Evolutionary conservation across 306 rosid species (phyloP), one percentile per base, ranked within the genome.

Genomic region (Acacia melanoxylon): DNA sequence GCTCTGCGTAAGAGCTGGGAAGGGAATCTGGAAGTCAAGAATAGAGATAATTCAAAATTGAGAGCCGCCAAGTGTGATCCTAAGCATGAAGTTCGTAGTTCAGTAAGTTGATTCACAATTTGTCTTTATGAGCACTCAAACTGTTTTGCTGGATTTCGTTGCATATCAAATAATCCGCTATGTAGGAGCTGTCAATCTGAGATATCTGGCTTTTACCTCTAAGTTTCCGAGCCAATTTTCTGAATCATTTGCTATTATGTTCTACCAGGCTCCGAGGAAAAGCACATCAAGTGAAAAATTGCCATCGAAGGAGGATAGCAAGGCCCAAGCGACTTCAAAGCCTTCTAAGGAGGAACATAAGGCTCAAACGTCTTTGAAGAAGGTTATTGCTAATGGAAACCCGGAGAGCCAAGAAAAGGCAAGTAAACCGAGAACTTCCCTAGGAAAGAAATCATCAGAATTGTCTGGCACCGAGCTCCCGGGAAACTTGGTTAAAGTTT

Each of bases 1-100:
- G 97, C 92, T 62, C 83, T 93, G 88, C 88, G 99, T 11, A 96
- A 91, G 92, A 94, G 99, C 78, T 96, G 99, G 99, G 99, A 96
- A 91, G 99, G 99, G 81, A 93, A 78, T 74, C 85, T 92, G 90
- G 99, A 96, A 77, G 80, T 89, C 48, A 93, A 88, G 88, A 81
- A 63, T 84, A 86, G 84, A 85, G 99, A 91, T 22, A 84, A 83
- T 77, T 84, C 97, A 10, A 93, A 87, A 68, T 88, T 70, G 49
- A 92, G 90, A 76, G 83, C 83, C 6, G 73, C 89, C n/a, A 92
- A 89, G 84, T 85, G 77, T 73, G 99, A 92, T 84, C 79, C 83
- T 17, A 95, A 88, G 88, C 86, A 84, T 16, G 99, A 95, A 52
- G 65, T 84, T 75, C 87, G 86, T 68, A 75, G 61, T 84, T 82